phyloP scores from a whole-genome alignment of 805 yeast genomes.

The Wickerhamiella cacticola region DNA sequence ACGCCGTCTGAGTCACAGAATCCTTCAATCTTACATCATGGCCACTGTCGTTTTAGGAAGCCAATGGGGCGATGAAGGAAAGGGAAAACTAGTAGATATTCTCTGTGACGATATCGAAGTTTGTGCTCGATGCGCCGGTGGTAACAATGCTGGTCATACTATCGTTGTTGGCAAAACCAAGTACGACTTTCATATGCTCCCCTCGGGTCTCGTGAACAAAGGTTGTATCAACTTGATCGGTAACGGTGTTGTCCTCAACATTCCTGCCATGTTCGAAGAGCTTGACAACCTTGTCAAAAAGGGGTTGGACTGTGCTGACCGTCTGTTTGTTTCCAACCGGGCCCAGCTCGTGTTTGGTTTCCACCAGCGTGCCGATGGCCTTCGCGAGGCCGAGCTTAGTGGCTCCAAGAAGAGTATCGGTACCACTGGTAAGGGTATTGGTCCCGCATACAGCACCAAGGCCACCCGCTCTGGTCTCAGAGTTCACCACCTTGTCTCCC shows the following conservation, averaged over 20 bases:
- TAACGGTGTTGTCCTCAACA: slow-evolving; percentile 90
- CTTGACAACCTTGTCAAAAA: slow-evolving; percentile 67
- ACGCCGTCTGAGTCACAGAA: neutral
- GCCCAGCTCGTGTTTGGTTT: slow-evolving; percentile 95
- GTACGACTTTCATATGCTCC: slow-evolving; percentile 97
- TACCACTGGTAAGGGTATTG: slow-evolving; percentile 98
- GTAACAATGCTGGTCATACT: slow-evolving; percentile 98
- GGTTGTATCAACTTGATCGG: slow-evolving; percentile 84
- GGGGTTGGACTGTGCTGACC: slow-evolving; percentile 59
- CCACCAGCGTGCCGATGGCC: slow-evolving; percentile 93
- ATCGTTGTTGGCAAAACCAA: slow-evolving; percentile 80
- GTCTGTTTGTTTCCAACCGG: slow-evolving; percentile 81
- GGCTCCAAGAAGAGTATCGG: slow-evolving; percentile 78
- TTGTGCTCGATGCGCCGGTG: slow-evolving; percentile 95
- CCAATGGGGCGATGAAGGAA: slow-evolving; percentile 99
- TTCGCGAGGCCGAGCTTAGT: slow-evolving; percentile 84
- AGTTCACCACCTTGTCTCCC: slow-evolving; percentile 87
- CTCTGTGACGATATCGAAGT: slow-evolving; percentile 91
- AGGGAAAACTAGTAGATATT: slow-evolving; percentile 92
- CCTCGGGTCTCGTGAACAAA: slow-evolving; percentile 93
- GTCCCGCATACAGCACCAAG: slow-evolving; percentile 95
- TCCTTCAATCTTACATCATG: slow-evolving; percentile 31
- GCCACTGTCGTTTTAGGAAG: slow-evolving; percentile 92
- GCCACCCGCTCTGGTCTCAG: slow-evolving; percentile 94
- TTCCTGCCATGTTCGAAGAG: slow-evolving; percentile 86